phyloP scores from a whole-genome alignment of 2,329 filamentous ascomycete species.

The Ophiostoma himal-ulmi region DNA sequence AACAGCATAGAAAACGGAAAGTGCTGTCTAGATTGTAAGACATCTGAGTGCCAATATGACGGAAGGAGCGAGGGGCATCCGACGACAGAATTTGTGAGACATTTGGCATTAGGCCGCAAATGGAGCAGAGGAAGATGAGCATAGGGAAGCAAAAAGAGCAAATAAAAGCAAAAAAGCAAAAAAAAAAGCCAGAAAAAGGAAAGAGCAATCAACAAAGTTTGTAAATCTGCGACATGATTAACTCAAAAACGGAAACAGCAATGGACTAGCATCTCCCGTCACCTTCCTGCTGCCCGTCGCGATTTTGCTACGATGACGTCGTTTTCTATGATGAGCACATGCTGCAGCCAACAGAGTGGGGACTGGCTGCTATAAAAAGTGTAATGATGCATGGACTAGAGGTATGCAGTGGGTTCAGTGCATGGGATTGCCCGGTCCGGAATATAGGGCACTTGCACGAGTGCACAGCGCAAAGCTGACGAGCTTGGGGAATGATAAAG shows the following conservation, averaged over 20 bases:
- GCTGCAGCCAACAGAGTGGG: background rate
- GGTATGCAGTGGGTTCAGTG: background rate
- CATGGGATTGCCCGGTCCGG: background rate
- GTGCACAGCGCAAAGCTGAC: background rate
- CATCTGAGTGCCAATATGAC: background rate
- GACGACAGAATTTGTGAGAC: constrained; percentile 3
- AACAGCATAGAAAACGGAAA: background rate
- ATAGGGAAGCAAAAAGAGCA: no score
- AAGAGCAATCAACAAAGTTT: background rate
- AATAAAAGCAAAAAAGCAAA: background rate
- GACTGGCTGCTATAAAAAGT: background rate
- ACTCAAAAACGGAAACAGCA: background rate
- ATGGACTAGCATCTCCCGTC: background rate
- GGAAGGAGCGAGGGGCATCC: background rate
- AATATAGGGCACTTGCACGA: no score
- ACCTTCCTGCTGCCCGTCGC: background rate
- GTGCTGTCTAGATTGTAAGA: background rate
- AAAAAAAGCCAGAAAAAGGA: background rate
- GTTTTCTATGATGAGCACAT: constrained; percentile 2
- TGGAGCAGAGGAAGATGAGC: no score
- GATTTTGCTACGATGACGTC: constrained; percentile 1
- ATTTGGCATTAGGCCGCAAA: background rate
- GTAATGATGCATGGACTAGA: background rate
- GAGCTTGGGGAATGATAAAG: background rate
- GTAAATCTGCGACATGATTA: background rate